Percentiles rank a stretch among this genome's conserved stretches.
phyloP scores from a whole-genome alignment of 129 eudicot species.

The Flaveria robusta region DNA sequence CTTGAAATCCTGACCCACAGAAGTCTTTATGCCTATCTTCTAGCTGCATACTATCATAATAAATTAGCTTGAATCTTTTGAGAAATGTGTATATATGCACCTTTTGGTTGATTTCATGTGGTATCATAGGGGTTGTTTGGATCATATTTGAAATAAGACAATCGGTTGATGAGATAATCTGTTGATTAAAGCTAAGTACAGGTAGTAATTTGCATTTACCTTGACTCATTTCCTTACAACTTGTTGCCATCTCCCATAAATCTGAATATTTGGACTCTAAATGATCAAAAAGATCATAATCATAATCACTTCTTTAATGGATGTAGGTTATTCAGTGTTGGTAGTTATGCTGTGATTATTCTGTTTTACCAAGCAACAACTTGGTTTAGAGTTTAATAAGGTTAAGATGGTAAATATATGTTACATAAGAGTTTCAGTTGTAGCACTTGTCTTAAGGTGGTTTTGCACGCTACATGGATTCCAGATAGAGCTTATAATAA shows the following conservation, averaged over 20 bases:
- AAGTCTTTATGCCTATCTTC: slow-evolving; percentile 13
- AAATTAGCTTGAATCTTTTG: not conserved
- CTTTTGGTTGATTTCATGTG: slow-evolving; percentile 8
- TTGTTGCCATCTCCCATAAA: not conserved
- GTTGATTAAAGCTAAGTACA: not conserved
- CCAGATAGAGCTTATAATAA: not conserved
- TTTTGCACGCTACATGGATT: not conserved
- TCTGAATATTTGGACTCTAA: not conserved
- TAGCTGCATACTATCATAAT: slow-evolving; percentile 9
- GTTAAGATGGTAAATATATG: slow-evolving; percentile 12
- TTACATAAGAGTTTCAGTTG: not conserved
- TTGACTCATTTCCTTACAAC: not conserved
- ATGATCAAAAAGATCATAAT: not conserved
- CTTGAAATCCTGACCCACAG: slow-evolving; percentile 12
- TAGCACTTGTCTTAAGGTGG: slow-evolving; percentile 13
- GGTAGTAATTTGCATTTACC: not conserved
- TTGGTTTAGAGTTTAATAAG: slow-evolving; percentile 12
- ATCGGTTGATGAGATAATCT: not conserved
- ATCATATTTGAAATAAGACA: not conserved
- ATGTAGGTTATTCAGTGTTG: slow-evolving; percentile 9
- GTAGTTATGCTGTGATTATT: not conserved
- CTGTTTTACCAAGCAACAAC: not conserved
- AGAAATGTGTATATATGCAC: slow-evolving; percentile 1
- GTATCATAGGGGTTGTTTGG: not conserved
- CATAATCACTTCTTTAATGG: not conserved